Conservation (phyloP, 192 early-diverging fungal genomes). For the Rhizoclosmatium sp. region DNA sequence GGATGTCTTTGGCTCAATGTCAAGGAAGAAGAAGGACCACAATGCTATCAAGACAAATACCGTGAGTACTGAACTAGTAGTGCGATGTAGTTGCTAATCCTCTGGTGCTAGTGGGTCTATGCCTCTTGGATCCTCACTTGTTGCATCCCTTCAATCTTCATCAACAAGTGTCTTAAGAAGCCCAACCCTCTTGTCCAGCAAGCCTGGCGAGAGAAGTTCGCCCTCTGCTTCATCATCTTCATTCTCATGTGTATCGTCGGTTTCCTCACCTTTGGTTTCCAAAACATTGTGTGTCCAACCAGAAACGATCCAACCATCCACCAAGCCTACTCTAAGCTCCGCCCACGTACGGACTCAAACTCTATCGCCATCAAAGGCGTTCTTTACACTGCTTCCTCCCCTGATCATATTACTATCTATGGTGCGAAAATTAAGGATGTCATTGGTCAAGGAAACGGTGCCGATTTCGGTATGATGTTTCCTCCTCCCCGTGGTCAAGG, state of each 20-base stretch:
- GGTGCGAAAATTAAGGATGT: constrained; percentile 3
- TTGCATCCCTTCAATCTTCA: constrained; percentile 45
- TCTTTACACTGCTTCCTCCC: constrained; percentile 3
- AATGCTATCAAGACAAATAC: not conserved
- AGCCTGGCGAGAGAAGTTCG: constrained; percentile 95
- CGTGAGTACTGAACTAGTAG: not conserved
- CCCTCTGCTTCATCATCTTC: constrained; percentile 80
- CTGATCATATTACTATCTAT: constrained; percentile 13
- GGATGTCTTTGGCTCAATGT: constrained; percentile 20
- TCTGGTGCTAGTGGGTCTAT: constrained; percentile 68
- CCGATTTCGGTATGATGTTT: constrained; percentile 23
- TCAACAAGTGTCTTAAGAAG: constrained; percentile 40
- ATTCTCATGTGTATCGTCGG: constrained; percentile 76
- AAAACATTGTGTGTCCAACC: constrained; percentile 38
- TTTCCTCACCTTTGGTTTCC: constrained; percentile 85
- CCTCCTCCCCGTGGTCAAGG: constrained; percentile 13
- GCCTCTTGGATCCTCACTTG: constrained; percentile 69
- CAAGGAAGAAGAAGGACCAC: not conserved
- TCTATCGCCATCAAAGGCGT: constrained; percentile 34
- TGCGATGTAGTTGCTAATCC: too few species aligned
- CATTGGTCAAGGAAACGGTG: constrained; percentile 1
- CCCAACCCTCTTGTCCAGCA: constrained; percentile 48
- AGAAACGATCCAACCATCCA: not conserved
- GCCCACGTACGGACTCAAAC: not conserved
- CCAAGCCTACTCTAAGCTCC: not conserved